Evolutionary conservation across 2,329 filamentous ascomycete genomes (phyloP).

Genomic region (Cercospora brassicicola): DNA sequence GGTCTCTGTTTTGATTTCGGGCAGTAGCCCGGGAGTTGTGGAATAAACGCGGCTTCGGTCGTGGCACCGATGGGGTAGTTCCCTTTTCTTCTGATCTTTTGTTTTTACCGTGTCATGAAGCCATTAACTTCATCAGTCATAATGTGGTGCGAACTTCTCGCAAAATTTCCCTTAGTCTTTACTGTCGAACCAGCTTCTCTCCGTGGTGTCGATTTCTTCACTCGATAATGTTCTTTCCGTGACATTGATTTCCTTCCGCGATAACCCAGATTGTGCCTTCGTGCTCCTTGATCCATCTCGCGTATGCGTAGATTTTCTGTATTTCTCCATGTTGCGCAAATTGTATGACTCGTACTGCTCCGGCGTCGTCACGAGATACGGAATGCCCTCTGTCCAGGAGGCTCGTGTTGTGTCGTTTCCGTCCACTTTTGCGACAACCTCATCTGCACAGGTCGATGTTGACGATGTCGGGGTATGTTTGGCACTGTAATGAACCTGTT

Average conservation of each 20-base stretch:
- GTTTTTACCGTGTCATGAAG: background rate
- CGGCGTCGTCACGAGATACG: constrained; percentile 20
- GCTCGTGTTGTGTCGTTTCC: background rate
- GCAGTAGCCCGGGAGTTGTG: background rate
- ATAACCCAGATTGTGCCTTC: background rate
- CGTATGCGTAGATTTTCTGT: constrained; percentile 15
- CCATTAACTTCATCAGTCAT: background rate
- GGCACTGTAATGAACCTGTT: background rate
- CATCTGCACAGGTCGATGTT: background rate
- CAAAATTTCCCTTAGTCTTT: background rate
- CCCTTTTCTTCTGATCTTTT: background rate
- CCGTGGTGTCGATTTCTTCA: background rate
- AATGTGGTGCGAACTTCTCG: background rate
- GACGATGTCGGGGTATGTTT: constrained; percentile 11
- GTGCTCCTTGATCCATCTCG: constrained; percentile 13
- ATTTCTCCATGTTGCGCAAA: constrained; percentile 27
- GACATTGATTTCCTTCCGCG: background rate
- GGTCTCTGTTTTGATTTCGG: too few species aligned
- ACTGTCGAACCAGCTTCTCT: constrained; percentile 9
- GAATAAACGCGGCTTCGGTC: background rate
- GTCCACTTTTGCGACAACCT: background rate
- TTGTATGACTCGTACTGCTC: constrained; percentile 28
- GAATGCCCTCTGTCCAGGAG: background rate
- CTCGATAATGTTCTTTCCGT: background rate
- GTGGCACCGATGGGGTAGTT: background rate